Conservation (phyloP, 345 rosid species). For the Laguncularia racemosa region DNA sequence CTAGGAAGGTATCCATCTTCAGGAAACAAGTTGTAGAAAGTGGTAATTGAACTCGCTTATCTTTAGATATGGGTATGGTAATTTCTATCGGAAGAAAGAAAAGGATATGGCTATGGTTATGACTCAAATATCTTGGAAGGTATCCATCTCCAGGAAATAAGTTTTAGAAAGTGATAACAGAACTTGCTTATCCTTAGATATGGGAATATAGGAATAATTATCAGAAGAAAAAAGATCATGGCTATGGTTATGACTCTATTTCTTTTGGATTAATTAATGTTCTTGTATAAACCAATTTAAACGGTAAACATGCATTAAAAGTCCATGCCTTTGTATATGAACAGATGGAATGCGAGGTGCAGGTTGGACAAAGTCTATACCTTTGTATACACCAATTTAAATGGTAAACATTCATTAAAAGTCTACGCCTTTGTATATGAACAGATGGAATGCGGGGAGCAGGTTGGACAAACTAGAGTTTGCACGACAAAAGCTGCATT, state of each 20-base stretch:
- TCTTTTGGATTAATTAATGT: too few relatives aligned
- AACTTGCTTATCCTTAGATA: too few relatives aligned
- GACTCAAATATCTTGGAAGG: conserved; percentile 59
- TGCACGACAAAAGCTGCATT: conserved; percentile 71
- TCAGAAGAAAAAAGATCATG: too few relatives aligned
- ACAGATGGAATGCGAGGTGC: conserved; percentile 65
- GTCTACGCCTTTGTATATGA: background rate
- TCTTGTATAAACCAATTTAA: too few relatives aligned
- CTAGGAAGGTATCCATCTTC: conserved; percentile 44
- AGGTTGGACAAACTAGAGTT: conserved; percentile 64
- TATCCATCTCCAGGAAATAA: conserved; percentile 6
- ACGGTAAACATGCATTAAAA: too few relatives aligned
- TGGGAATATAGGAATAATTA: too few relatives aligned
- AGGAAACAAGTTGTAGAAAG: background rate
- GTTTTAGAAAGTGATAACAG: conserved; percentile 1
- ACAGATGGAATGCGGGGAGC: conserved; percentile 66
- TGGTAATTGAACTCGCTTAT: background rate
- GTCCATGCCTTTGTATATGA: background rate
- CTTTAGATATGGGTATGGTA: background rate
- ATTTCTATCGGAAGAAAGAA: background rate
- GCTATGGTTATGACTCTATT: too few relatives aligned
- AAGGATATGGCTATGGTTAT: too few relatives aligned
- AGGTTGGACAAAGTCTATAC: conserved; percentile 63
- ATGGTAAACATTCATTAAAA: too few relatives aligned
- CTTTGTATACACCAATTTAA: too few relatives aligned